phyloP scores from a whole-genome alignment of 2,329 filamentous ascomycete species.

The Chrysoporthe cubensis region DNA sequence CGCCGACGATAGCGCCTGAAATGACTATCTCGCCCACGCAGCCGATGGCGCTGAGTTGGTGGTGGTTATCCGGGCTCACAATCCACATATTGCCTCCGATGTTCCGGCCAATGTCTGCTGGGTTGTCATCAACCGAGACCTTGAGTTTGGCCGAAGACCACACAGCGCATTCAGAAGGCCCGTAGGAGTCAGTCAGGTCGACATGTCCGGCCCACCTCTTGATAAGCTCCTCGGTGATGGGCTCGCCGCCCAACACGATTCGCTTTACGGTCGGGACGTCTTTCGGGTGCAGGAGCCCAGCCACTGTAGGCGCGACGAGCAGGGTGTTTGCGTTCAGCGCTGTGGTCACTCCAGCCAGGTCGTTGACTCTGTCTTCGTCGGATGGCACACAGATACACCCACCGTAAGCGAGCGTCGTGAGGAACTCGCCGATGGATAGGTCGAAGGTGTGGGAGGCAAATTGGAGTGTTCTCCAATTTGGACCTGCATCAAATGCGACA shows the following conservation, averaged over 20 bases:
- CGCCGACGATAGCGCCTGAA: background rate
- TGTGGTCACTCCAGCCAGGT: slow-evolving; percentile 35
- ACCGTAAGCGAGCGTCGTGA: slow-evolving; percentile 32
- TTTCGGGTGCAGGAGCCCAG: slow-evolving; percentile 17
- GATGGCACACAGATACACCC: slow-evolving; percentile 42
- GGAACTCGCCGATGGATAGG: slow-evolving; percentile 33
- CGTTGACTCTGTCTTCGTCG: slow-evolving; percentile 44
- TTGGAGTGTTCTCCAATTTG: slow-evolving; percentile 38
- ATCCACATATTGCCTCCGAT: slow-evolving; percentile 5
- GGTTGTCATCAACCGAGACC: no score
- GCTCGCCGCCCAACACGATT: no score
- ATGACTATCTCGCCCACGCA: slow-evolving; percentile 9
- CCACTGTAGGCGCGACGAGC: slow-evolving; percentile 22
- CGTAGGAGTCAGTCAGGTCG: no score
- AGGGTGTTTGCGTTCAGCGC: slow-evolving; percentile 28
- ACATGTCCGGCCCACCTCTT: no score
- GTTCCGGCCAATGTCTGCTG: background rate
- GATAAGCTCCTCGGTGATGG: no score
- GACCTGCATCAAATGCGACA: slow-evolving; percentile 29
- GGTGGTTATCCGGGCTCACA: slow-evolving; percentile 1
- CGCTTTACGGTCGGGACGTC: slow-evolving; percentile 9
- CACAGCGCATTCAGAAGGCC: no score
- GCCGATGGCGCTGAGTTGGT: background rate
- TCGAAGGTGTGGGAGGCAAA: slow-evolving; percentile 41
- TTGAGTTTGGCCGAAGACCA: no score